A percentile compares a stretch with the other conserved stretches of the same genome.
Conservation (phyloP, 2,329 filamentous ascomycete species). For the Aaosphaeria pasadenensis region DNA sequence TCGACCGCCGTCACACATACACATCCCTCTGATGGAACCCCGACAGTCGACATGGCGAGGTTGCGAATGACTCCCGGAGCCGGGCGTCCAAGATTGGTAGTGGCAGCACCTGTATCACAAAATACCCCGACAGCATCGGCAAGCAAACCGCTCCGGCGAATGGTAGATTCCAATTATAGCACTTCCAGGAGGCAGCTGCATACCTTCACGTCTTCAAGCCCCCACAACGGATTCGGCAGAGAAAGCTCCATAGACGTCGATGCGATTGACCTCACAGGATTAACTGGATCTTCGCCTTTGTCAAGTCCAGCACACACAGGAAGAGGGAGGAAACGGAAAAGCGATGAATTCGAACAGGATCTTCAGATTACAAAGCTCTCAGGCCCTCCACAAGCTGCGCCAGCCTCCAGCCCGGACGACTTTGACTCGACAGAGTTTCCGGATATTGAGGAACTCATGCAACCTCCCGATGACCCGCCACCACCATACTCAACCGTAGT, state of each 20-base stretch:
- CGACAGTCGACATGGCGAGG: slow-evolving; percentile 40
- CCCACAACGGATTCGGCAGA: no score
- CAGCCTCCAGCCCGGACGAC: slow-evolving; percentile 11
- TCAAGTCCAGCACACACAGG: slow-evolving; percentile 12
- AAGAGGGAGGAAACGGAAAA: slow-evolving; percentile 44
- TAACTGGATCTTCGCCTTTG: slow-evolving; percentile 15
- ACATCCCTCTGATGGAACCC: no score
- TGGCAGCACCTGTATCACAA: neutral
- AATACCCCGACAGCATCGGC: slow-evolving; percentile 4
- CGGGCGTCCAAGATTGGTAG: slow-evolving; percentile 31
- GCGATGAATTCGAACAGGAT: slow-evolving; percentile 41
- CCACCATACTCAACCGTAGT: slow-evolving; percentile 46
- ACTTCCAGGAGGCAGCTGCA: no score
- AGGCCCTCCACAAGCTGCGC: slow-evolving; percentile 9
- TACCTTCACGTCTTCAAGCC: no score
- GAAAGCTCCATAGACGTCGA: slow-evolving; percentile 19
- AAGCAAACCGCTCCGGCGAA: no score
- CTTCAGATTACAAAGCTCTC: slow-evolving; percentile 13
- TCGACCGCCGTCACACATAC: no score
- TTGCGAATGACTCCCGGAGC: slow-evolving; percentile 43
- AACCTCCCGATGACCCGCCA: slow-evolving; percentile 23
- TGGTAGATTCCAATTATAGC: no score
- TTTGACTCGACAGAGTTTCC: slow-evolving; percentile 28
- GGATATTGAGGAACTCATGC: slow-evolving; percentile 37
- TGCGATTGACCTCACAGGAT: slow-evolving; percentile 36